A percentile compares a stretch with the other conserved stretches of the same genome.
These are phyloP conservation scores for Scolecobasidium constrictum DNA, from an alignment of 2,329 filamentous ascomycete genomes.

Conservation along the genomic window DNA sequence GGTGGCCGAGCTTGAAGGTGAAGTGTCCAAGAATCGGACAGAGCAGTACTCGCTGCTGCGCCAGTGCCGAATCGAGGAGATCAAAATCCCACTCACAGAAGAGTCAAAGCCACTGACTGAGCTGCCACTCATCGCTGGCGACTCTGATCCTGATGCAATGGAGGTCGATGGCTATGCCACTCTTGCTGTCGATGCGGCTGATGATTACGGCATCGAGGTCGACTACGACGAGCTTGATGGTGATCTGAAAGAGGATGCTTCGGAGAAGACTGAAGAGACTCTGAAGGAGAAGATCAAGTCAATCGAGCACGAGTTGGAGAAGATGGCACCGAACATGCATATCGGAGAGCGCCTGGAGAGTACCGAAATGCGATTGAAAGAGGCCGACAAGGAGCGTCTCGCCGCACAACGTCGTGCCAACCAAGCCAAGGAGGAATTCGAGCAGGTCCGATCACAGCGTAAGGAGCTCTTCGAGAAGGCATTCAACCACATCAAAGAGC, in stretches of 20 bases:
- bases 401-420: slow-evolving; percentile 66
- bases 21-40: slow-evolving; percentile 75
- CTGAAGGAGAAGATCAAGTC: slow-evolving; percentile 68
- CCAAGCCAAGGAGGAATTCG: slow-evolving; percentile 71
- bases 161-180: slow-evolving; percentile 60
- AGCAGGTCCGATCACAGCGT: slow-evolving; percentile 68
- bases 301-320: slow-evolving; percentile 72
- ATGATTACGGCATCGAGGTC: slow-evolving; percentile 86
- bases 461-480: slow-evolving; percentile 92
- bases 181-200: slow-evolving; percentile 41
- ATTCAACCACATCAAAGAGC: slow-evolving; percentile 87
- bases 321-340: slow-evolving; percentile 93
- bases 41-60: slow-evolving; percentile 75
- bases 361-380: slow-evolving; percentile 70
- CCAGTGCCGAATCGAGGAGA: slow-evolving; percentile 87
- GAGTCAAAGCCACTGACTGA: slow-evolving; percentile 65
- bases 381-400: slow-evolving; percentile 83
- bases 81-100: slow-evolving; percentile 66
- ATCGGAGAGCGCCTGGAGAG: slow-evolving; percentile 84
- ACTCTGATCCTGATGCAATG: slow-evolving; percentile 73
- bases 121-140: slow-evolving; percentile 63
- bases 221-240: slow-evolving; percentile 76
- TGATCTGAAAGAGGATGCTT: slow-evolving; percentile 65
- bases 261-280: slow-evolving; percentile 60
- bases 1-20: slow-evolving; percentile 69